A percentile compares a stretch with the other conserved stretches of the same genome.
Evolutionary conservation across 129 eudicot species (phyloP).

Genomic region (Escallonia rubra): DNA sequence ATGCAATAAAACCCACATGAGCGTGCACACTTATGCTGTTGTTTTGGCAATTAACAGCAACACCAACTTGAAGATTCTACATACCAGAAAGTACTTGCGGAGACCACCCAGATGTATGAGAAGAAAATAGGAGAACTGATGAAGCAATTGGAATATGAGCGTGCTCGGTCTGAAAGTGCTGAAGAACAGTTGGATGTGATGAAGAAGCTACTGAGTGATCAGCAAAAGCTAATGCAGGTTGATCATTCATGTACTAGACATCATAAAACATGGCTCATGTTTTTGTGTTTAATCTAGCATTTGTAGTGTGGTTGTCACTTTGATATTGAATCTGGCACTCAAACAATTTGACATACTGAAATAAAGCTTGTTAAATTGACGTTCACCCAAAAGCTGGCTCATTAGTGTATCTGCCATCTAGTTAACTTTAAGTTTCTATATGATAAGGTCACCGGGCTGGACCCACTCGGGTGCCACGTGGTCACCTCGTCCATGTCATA

Average conservation of each 20-base stretch:
- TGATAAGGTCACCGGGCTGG: too few relatives aligned
- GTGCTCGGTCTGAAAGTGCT: constrained; percentile 27
- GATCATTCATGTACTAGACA: neutral
- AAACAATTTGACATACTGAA: too few relatives aligned
- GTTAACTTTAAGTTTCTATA: too few relatives aligned
- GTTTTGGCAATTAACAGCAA: constrained; percentile 57
- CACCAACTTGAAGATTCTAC: constrained; percentile 62
- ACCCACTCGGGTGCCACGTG: too few relatives aligned
- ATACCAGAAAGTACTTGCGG: constrained; percentile 76
- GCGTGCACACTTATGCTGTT: constrained; percentile 28
- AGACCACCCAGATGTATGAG: constrained; percentile 91
- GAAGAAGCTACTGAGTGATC: constrained; percentile 50
- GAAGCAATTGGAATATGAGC: constrained; percentile 60
- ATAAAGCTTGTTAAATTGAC: too few relatives aligned
- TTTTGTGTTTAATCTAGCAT: too few relatives aligned
- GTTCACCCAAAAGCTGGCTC: too few relatives aligned
- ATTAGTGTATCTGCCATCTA: too few relatives aligned
- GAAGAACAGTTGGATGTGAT: constrained; percentile 51
- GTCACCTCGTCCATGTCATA: too few relatives aligned
- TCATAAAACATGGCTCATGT: too few relatives aligned
- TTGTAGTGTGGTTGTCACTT: too few relatives aligned
- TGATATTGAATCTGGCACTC: too few relatives aligned
- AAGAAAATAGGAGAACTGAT: constrained; percentile 65
- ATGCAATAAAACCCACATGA: neutral
- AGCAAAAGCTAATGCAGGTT: constrained; percentile 62